Base-by-base conservation (phyloP, 2,329 filamentous ascomycete species). In the Monosporascus sp. region DNA sequence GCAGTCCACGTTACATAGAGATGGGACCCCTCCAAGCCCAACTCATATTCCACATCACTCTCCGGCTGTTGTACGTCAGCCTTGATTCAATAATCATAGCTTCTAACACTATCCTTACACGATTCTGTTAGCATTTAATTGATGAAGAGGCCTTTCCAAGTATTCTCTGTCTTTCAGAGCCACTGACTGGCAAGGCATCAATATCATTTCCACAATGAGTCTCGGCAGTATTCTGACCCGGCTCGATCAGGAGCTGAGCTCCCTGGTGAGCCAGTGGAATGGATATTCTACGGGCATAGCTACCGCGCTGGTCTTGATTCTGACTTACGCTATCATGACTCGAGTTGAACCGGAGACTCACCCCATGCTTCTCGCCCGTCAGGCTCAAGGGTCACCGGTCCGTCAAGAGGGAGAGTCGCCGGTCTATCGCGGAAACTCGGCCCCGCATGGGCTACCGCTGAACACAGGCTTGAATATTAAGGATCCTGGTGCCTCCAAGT, bases 301-400 rank as follows among this genome's bases (percentile, higher is more conserved):
- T 46, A 81, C 86, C 24, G 65, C 82, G 55, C 76, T 97, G 44
- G 74, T 86, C 55, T 75, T 79, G 51, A 80, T 91, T 63, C 71
- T 93, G 52, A 79, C 85, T 53, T 91, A 89, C 70, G 81, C 85
- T 45, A 73, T 95, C 58, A 75, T 88, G 63, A 83, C 83, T 56
- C 80, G 82, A 49, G 81, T 83, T 55, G 93, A 97, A 50, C 89
- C 94, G 6, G 94, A 99, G 74, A 88, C 88, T 5, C 94, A 97
- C 70, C 93, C 94, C 37, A 85, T 96, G 70, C 81, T 97, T 47
- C 85, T 99, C 27, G 89, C 89, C 52, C 84, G 93, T 51, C 94
- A 97, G 76, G 83, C 90, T 3, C 79, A 85, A 58, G 80, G 88
- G 49, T 88, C 90, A 8, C 83, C 86, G 14, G 88, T 97, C 50